phyloP scores from a whole-genome alignment of 1,139 yeast species.

The Debaryomyces coudertii region DNA sequence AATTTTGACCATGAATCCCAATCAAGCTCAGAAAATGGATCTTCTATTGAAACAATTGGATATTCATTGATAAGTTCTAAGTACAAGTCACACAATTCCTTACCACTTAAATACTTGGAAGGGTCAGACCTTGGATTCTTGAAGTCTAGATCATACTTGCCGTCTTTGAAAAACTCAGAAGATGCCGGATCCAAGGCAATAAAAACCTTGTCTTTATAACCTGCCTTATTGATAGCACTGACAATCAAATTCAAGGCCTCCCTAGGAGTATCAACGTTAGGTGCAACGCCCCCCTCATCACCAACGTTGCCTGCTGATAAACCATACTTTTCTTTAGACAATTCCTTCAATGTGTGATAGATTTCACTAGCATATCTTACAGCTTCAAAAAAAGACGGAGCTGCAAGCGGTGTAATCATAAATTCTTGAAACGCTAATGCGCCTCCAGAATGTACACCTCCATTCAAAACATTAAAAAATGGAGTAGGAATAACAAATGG shows the following conservation, averaged over 20 bases:
- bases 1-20: constrained; percentile 97
- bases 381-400: constrained; percentile 87
- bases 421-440: constrained; percentile 97
- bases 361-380: constrained; percentile 95
- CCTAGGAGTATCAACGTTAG: constrained; percentile 87
- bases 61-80: constrained; percentile 75
- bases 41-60: constrained; percentile 97
- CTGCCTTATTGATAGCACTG: constrained; percentile 85
- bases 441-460: constrained; percentile 99
- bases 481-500: constrained; percentile 93
- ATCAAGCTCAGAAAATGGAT: constrained; percentile 98
- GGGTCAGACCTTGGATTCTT: constrained; percentile 91
- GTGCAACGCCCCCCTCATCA: constrained; percentile 99
- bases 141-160: constrained; percentile 95
- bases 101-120: constrained; percentile 87
- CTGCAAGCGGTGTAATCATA: constrained; percentile 95
- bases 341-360: constrained; percentile 89
- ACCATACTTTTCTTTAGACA: constrained; percentile 92
- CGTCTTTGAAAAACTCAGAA: constrained; percentile 94
- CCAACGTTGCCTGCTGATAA: constrained; percentile 98
- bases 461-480: constrained; percentile 96
- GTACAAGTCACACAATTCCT: constrained; percentile 83
- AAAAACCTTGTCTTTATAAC: constrained; percentile 86
- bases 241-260: constrained; percentile 94
- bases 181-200: constrained; percentile 96